Evolutionary conservation across 768 basidiomycete genomes (phyloP).

Genomic region (Naganishia vaughanmartiniae): DNA sequence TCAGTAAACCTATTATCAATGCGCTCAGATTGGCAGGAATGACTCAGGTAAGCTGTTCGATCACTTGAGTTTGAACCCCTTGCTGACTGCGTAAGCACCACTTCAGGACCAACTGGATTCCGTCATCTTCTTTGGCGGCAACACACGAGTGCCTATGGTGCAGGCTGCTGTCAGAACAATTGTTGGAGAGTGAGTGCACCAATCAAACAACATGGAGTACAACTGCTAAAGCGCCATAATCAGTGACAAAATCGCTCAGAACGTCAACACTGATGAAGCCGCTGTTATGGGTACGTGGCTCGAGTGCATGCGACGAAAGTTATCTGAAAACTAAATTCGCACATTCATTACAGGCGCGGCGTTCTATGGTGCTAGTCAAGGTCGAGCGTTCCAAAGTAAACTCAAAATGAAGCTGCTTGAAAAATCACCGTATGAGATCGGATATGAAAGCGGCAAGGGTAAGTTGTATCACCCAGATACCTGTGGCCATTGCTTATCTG

Average conservation of each 20-base stretch:
- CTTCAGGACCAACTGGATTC: slow-evolving; percentile 73
- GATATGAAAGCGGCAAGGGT: slow-evolving; percentile 48
- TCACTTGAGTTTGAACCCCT: background rate
- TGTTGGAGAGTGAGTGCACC: slow-evolving; percentile 63
- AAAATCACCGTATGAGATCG: slow-evolving; percentile 71
- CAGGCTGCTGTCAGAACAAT: slow-evolving; percentile 72
- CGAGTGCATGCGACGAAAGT: slow-evolving; percentile 22
- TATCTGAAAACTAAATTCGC: slow-evolving; percentile 23
- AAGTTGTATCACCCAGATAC: background rate
- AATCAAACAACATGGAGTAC: background rate
- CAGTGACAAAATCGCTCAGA: slow-evolving; percentile 81
- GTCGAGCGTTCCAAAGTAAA: slow-evolving; percentile 91
- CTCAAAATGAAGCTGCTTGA: slow-evolving; percentile 75
- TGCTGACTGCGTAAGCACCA: slow-evolving; percentile 15
- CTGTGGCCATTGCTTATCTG: background rate
- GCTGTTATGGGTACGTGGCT: slow-evolving; percentile 68
- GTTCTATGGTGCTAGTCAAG: slow-evolving; percentile 82
- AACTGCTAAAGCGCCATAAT: slow-evolving; percentile 47
- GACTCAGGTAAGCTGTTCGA: slow-evolving; percentile 56
- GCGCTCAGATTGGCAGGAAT: slow-evolving; percentile 68
- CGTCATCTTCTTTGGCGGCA: slow-evolving; percentile 89
- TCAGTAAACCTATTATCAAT: slow-evolving; percentile 69
- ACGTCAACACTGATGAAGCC: slow-evolving; percentile 95
- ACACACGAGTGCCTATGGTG: slow-evolving; percentile 85
- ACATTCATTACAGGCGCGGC: slow-evolving; percentile 62